Evolutionary conservation across 1,139 yeast genomes (phyloP), one percentile per base, ranked within the genome.

Genomic region (Candida labiduridarum): DNA sequence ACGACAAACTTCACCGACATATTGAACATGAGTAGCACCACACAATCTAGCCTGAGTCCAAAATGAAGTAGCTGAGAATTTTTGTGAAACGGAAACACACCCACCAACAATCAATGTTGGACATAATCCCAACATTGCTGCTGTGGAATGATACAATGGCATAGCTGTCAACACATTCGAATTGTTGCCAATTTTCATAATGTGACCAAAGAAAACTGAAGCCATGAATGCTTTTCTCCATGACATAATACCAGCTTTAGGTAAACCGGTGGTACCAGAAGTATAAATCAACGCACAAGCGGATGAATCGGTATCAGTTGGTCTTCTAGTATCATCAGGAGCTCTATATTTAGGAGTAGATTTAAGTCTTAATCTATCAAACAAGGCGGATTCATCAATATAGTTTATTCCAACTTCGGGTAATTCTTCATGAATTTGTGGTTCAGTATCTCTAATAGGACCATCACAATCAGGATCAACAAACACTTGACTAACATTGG

Each of bases 121-220:
- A 64, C 94, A 76, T 12, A 88, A 84, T 3, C 97, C 97, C 53
- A 92, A 72, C 69, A 90, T 79, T 0, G 96, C 87, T 2, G 97
- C 97, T 0, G 98, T 92, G 1, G 97, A 90, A 66, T 94, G 98
- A 64, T 92, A 94, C 55, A 94, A 72, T 0, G 99, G 98, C 98
- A 94, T 92, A 2, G 97, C 90, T 0, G 97, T 89, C 69, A 88
- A 87, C 7, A 90, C 85, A 10, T 79, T 81, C 19, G 89, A 83
- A 2, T 70, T 63, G 3, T 67, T 56, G n/a, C 71, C 67, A 57
- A 90, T 75, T 54, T 84, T 79, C 76, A 88, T 81, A 48, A 89
- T 85, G 56, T 79, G 78, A 1, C 91, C 90, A 65, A 89, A 90
- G 40, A 88, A 64, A 8, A 79, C 69, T 1, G 90, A 75, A 0